These are phyloP conservation scores for Setomelanomma holmii DNA, from an alignment of 2,329 filamentous ascomycete species.

Conservation along the genomic window DNA sequence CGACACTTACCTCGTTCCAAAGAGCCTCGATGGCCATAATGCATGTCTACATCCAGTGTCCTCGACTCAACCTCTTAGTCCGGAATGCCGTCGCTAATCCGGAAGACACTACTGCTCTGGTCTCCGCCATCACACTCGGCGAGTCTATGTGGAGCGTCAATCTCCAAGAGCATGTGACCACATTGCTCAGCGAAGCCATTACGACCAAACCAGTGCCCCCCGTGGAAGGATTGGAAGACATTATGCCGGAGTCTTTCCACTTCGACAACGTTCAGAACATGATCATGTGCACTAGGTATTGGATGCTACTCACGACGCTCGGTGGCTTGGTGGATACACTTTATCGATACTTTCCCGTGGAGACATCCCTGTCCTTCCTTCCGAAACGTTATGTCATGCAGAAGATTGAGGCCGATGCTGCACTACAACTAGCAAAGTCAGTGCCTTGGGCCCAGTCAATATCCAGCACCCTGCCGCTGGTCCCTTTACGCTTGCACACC, in stretches of 20 bases:
- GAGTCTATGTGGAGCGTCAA: conserved; percentile 30
- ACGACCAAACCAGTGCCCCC: conserved; percentile 16
- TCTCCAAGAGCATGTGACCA: conserved; percentile 20
- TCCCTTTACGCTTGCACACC: conserved; percentile 37
- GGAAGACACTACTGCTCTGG: conserved; percentile 23
- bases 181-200: conserved; percentile 21
- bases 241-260: conserved; percentile 24
- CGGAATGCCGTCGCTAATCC: conserved; percentile 27
- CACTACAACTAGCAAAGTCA: conserved; percentile 28
- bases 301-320: conserved; percentile 32
- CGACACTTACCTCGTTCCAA: conserved; percentile 19
- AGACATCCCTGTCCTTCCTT: conserved; percentile 21
- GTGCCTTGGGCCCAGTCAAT: conserved; percentile 27
- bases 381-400: conserved; percentile 21
- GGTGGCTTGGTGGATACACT: conserved; percentile 34
- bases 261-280: conserved; percentile 33
- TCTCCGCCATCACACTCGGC: conserved; percentile 27
- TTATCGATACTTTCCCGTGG: conserved; percentile 28
- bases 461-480: conserved; percentile 30
- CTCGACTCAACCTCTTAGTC: conserved; percentile 30
- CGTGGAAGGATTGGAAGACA: conserved; percentile 23
- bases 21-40: conserved; percentile 35
- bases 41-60: conserved; percentile 39
- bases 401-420: conserved; percentile 26
- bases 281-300: conserved; percentile 34